phyloP scores from a whole-genome alignment of 2,329 filamentous ascomycete genomes.

The Nothophaeocryptopus gaeumannii region DNA sequence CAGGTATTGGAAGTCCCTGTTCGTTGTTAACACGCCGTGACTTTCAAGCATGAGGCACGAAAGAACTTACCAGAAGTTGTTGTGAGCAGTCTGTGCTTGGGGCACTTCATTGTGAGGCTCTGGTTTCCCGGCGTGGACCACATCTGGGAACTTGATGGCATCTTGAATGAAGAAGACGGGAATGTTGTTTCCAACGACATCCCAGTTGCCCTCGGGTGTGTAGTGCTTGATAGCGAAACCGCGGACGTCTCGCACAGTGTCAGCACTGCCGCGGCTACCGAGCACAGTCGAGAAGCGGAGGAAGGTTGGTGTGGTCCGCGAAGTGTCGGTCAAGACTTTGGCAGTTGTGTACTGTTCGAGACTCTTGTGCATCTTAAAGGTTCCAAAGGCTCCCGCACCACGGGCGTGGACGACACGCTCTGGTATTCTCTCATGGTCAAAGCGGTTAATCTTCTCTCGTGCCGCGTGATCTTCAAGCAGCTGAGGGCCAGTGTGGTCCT shows the following conservation, averaged over 20 bases:
- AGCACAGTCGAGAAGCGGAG: constrained; percentile 76
- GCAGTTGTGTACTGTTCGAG: constrained; percentile 62
- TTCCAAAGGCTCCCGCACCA: constrained; percentile 63
- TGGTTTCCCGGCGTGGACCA: constrained; percentile 63
- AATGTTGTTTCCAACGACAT: constrained; percentile 65
- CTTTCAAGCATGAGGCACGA: no score
- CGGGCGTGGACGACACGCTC: constrained; percentile 67
- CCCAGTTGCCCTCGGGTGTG: constrained; percentile 74
- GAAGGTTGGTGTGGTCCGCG: constrained; percentile 65
- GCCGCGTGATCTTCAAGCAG: constrained; percentile 70
- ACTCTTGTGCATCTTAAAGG: constrained; percentile 64
- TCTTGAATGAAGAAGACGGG: constrained; percentile 47
- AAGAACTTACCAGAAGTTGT: constrained; percentile 50
- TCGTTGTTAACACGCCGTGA: no score
- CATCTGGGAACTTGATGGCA: constrained; percentile 69
- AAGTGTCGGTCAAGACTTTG: constrained; percentile 65
- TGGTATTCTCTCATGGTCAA: constrained; percentile 71
- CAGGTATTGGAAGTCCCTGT: constrained; percentile 66
- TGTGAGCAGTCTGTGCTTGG: constrained; percentile 58
- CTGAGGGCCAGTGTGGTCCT: constrained; percentile 63
- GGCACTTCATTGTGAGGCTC: constrained; percentile 70
- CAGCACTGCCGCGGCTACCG: constrained; percentile 71
- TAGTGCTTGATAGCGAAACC: constrained; percentile 79
- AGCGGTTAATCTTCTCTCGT: constrained; percentile 73
- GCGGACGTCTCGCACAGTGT: constrained; percentile 79